phyloP scores from a whole-genome alignment of 306 rosid genomes.

The Vigna unguiculata region DNA sequence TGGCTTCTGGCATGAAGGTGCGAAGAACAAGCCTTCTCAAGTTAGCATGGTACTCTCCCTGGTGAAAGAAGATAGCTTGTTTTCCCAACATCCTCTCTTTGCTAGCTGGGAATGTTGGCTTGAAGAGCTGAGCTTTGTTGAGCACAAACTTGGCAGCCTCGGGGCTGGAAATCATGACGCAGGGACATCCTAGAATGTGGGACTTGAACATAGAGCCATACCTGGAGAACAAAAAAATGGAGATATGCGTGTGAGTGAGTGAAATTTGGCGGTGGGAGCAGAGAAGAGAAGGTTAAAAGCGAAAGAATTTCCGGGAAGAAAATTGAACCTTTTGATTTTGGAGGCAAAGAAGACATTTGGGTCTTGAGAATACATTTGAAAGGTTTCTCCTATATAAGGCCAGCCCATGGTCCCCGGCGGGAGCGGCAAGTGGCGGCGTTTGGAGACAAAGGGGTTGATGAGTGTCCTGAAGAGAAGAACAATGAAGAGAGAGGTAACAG shows the following conservation, averaged over 20 bases:
- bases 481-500: constrained; percentile 45
- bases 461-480: constrained; percentile 42
- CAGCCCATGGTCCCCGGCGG: constrained; percentile 92
- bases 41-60: constrained; percentile 92
- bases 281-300: not conserved
- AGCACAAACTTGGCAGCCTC: constrained; percentile 92
- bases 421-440: constrained; percentile 55
- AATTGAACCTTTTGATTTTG: constrained; percentile 67
- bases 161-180: constrained; percentile 93
- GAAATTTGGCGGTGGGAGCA: not conserved
- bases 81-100: constrained; percentile 98
- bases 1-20: constrained; percentile 79
- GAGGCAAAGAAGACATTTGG: constrained; percentile 89
- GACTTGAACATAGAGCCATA: constrained; percentile 96
- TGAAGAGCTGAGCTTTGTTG: constrained; percentile 78
- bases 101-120: constrained; percentile 94
- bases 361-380: constrained; percentile 94
- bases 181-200: constrained; percentile 96
- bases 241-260: not conserved
- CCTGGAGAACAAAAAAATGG: constrained; percentile 47
- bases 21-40: constrained; percentile 89
- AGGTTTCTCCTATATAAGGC: constrained; percentile 91
- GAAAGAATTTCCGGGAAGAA: not conserved
- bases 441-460: constrained; percentile 47
- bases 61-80: constrained; percentile 90